Evolutionary conservation across 2,329 filamentous ascomycete genomes (phyloP).

Genomic region (Diaporthe sp.): DNA sequence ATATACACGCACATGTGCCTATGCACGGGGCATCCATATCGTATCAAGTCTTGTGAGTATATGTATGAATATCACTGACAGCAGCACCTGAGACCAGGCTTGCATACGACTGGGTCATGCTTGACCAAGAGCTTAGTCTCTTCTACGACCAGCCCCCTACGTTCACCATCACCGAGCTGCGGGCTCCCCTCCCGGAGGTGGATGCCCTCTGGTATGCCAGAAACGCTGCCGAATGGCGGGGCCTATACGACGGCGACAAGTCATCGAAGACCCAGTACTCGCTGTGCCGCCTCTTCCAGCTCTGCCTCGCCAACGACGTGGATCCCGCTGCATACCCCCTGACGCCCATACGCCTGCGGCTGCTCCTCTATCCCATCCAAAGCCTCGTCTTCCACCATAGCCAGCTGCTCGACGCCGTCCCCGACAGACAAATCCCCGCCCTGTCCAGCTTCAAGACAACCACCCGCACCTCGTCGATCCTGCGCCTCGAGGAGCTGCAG

Average conservation of each 20-base stretch:
- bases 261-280: neutral
- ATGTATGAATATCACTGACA: neutral
- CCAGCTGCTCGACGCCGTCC: neutral
- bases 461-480: neutral
- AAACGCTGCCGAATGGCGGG: neutral
- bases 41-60: neutral
- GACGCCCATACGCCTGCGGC: neutral
- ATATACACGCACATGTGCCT: neutral
- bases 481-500: slow-evolving; percentile 5
- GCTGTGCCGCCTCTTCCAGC: neutral
- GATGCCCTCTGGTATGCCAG: neutral
- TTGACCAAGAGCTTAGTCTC: neutral
- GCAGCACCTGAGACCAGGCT: neutral
- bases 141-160: slow-evolving; percentile 8
- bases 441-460: neutral
- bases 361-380: neutral
- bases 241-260: neutral
- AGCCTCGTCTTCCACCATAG: neutral
- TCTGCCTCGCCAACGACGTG: neutral
- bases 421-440: neutral
- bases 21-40: neutral
- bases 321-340: neutral
- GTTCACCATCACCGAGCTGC: neutral
- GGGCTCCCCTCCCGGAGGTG: neutral
- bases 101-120: slow-evolving; percentile 8